Evolutionary conservation across 2,329 filamentous ascomycete genomes (phyloP).

Genomic region (Stagonosporopsis vannaccii): DNA sequence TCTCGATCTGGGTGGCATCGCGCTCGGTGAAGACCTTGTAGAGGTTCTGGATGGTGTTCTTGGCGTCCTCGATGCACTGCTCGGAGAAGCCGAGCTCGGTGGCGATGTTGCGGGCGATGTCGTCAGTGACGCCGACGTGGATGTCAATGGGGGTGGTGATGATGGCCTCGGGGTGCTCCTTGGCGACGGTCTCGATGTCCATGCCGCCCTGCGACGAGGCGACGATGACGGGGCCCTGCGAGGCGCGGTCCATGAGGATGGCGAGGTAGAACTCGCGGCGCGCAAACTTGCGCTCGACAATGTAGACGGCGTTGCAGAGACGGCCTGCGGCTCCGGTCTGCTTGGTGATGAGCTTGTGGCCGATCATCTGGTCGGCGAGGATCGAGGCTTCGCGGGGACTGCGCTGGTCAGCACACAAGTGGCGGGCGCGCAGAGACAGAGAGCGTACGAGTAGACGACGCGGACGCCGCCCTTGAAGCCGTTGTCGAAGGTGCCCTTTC

Average conservation of each 20-base stretch:
- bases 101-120: constrained; percentile 89
- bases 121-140: constrained; percentile 92
- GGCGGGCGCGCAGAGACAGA: neutral
- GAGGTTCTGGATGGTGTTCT: constrained; percentile 96
- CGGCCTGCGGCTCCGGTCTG: constrained; percentile 94
- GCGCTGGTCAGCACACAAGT: constrained; percentile 22
- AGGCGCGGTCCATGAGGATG: constrained; percentile 94
- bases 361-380: constrained; percentile 99
- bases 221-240: constrained; percentile 92
- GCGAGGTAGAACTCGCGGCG: constrained; percentile 99
- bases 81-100: constrained; percentile 95
- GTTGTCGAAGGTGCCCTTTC: constrained; percentile 98
- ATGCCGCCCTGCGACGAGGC: constrained; percentile 98
- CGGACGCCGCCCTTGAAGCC: constrained; percentile 98
- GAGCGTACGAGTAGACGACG: constrained; percentile 88
- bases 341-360: constrained; percentile 99
- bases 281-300: constrained; percentile 99
- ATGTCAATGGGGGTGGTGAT: constrained; percentile 93
- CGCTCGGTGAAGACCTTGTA: constrained; percentile 99
- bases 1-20: constrained; percentile 99
- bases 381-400: constrained; percentile 90
- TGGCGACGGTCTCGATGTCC: constrained; percentile 98
- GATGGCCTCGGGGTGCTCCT: constrained; percentile 96
- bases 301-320: constrained; percentile 97
- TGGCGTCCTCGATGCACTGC: constrained; percentile 95